Evolutionary conservation across 2,329 filamentous ascomycete genomes (phyloP), one percentile per base, ranked within the genome.

Genomic region (Fusarium armeniacum): DNA sequence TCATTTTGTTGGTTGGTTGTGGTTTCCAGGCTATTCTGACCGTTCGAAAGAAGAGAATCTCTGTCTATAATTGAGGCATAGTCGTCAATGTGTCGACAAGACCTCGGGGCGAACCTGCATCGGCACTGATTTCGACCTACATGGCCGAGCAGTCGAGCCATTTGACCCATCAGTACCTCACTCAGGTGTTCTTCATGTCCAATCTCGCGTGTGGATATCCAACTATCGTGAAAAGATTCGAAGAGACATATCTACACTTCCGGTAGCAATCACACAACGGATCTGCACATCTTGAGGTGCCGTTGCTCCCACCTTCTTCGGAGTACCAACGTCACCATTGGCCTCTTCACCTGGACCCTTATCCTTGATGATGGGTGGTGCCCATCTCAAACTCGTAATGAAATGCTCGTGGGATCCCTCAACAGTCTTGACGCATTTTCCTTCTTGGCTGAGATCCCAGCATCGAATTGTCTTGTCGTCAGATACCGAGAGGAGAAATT

Each of bases 381-480:
- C 95, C 94, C 95, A 98, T 66, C 93, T 83, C 74, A 98, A 84
- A 76, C 92, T 95, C 64, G 89, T 94, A 51, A 98, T 88, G 75
- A 98, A 98, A 76, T 94, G 93, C 6, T 87, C 89, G 77, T 97
- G 94, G 0, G 89, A 90, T 67, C 93, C 92, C 38, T 86, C 85
- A 18, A 98, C 82, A 1, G 89, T 90, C 80, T 95, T 95, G 71
- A 97, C 93, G 74, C 93, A 95, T 76, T 94, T 94, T 43, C 93
- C 93, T 78, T 97, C 94, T 77, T 98, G 95, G 28, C 87, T 87
- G 28, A 98, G 83, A 81, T 98, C 95, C 95, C 95, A 98, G 83
- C 94, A 98, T 58, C 94, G 87, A 63, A 98, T 85, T 6, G 93
- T 94, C 82, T 96, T 97, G 82, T 98, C 95, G 78, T 98, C 95